Evolutionary conservation across 2,329 filamentous ascomycete genomes (phyloP).

Genomic region (Phialophora macrospora): DNA sequence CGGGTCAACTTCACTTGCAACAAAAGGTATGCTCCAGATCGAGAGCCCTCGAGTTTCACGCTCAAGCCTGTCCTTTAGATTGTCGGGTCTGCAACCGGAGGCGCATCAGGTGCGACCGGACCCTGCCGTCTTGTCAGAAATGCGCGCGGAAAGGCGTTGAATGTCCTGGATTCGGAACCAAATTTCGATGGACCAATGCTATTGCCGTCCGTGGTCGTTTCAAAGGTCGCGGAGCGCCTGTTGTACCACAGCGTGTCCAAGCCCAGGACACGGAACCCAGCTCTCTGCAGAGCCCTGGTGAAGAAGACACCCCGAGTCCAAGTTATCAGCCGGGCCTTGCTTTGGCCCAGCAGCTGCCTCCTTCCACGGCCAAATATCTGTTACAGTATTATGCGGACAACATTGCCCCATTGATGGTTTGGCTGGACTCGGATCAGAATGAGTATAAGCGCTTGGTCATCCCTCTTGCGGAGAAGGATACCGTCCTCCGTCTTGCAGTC

Average conservation of each 20-base stretch:
- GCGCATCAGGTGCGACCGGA: background rate
- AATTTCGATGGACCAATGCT: constrained; percentile 18
- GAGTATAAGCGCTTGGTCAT: constrained; percentile 14
- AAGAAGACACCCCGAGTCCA: background rate
- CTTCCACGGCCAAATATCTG: background rate
- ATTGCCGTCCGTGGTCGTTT: constrained; percentile 18
- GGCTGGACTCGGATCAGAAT: constrained; percentile 16
- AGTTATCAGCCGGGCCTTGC: background rate
- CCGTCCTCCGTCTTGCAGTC: background rate
- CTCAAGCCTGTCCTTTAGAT: background rate
- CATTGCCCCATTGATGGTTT: constrained; percentile 16
- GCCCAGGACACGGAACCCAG: background rate
- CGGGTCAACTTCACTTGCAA: background rate
- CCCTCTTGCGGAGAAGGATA: constrained; percentile 13
- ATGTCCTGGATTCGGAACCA: constrained; percentile 15
- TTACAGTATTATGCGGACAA: background rate
- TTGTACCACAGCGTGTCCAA: background rate
- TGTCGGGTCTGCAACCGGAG: background rate
- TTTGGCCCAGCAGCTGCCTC: background rate
- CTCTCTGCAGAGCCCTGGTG: background rate
- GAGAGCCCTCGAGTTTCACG: background rate
- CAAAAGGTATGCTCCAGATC: background rate
- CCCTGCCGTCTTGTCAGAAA: constrained; percentile 1
- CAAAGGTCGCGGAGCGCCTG: constrained; percentile 13
- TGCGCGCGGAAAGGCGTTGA: constrained; percentile 12